Evolutionary conservation across 2,329 filamentous ascomycete species (phyloP).

Genomic region (Ophiostoma tasmaniense): DNA sequence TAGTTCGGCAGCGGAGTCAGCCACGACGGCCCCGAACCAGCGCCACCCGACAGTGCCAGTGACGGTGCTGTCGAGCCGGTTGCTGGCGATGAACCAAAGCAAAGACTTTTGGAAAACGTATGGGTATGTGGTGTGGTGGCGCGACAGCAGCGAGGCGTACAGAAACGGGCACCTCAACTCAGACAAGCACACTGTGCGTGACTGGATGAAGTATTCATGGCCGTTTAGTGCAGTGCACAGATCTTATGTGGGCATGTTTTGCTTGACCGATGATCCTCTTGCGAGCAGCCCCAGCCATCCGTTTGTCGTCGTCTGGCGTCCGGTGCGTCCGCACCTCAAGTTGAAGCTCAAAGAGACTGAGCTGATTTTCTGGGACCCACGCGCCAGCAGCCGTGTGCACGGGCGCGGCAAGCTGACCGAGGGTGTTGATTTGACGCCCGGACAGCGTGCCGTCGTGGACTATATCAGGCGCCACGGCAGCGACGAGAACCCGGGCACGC

Average conservation of each 20-base stretch:
- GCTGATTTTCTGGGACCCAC: constrained; percentile 47
- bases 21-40: too few relatives aligned
- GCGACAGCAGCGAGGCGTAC: background rate
- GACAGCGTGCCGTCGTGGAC: constrained; percentile 38
- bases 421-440: constrained; percentile 32
- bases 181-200: background rate
- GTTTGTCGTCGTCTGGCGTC: constrained; percentile 44
- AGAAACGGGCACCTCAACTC: background rate
- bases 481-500: constrained; percentile 2
- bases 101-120: background rate
- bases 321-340: constrained; percentile 31
- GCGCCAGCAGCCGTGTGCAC: constrained; percentile 25
- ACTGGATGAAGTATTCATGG: background rate
- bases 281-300: constrained; percentile 32
- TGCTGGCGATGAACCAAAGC: background rate
- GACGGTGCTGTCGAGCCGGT: too few relatives aligned
- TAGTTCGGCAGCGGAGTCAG: background rate
- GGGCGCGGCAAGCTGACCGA: constrained; percentile 22
- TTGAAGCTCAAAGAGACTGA: constrained; percentile 33
- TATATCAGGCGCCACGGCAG: background rate
- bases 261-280: constrained; percentile 35
- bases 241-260: constrained; percentile 41
- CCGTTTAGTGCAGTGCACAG: constrained; percentile 28
- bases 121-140: background rate
- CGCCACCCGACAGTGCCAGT: background rate